These are phyloP conservation scores for Persicaria tinctoria DNA, from an alignment of 148 eudicot species.

Conservation along the genomic window DNA sequence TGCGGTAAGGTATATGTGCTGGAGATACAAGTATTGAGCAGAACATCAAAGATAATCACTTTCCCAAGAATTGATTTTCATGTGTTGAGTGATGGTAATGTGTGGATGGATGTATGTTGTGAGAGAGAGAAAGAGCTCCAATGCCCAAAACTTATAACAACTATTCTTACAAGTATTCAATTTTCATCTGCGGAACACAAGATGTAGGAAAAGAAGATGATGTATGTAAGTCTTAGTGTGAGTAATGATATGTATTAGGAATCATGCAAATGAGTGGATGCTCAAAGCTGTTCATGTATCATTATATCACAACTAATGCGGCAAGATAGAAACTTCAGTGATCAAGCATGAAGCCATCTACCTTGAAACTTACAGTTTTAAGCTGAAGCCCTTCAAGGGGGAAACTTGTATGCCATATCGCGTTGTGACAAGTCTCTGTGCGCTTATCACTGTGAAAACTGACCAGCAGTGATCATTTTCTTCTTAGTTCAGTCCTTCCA, in stretches of 20 bases:
- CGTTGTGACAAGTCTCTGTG: neutral
- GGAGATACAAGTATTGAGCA: neutral
- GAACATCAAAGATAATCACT: neutral
- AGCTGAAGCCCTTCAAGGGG: neutral
- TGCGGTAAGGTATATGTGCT: neutral
- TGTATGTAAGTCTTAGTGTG: too few species aligned
- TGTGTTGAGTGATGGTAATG: neutral
- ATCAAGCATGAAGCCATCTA: neutral
- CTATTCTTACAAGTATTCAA: too few species aligned
- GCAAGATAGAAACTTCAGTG: too few species aligned
- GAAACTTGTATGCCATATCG: neutral
- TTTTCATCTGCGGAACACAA: neutral
- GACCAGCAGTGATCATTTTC: neutral
- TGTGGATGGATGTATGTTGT: neutral
- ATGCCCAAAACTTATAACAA: neutral
- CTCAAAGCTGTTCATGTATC: too few species aligned
- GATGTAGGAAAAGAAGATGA: neutral
- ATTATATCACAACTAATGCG: too few species aligned
- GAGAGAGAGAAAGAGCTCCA: neutral
- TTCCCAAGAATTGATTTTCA: neutral
- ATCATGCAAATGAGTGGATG: too few species aligned
- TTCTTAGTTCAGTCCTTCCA: neutral
- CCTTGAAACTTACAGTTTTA: neutral
- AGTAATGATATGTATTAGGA: too few species aligned
- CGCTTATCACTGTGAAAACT: neutral